These are phyloP conservation scores for Xylariaceae sp. DNA, from an alignment of 2,329 filamentous ascomycete species.

Conservation along the genomic window DNA sequence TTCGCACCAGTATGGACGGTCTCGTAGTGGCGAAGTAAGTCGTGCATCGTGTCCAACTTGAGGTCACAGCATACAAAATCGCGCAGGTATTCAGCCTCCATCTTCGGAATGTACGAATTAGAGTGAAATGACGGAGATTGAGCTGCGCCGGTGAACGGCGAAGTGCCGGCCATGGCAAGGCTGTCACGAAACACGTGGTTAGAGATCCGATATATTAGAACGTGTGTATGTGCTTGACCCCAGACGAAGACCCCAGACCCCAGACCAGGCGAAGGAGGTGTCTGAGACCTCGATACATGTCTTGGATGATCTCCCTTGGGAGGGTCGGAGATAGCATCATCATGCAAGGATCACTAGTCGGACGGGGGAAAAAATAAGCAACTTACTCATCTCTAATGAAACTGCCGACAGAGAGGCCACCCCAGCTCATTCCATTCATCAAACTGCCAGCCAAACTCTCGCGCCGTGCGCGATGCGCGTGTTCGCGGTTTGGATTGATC, in stretches of 20 bases:
- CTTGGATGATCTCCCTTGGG: neutral
- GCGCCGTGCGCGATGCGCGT: slow-evolving; percentile 51
- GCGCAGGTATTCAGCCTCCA: slow-evolving; percentile 96
- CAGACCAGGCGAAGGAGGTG: slow-evolving; percentile 10
- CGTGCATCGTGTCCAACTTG: slow-evolving; percentile 85
- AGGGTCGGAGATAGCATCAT: neutral
- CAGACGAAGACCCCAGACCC: slow-evolving; percentile 12
- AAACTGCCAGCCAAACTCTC: slow-evolving; percentile 60
- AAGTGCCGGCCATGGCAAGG: slow-evolving; percentile 92
- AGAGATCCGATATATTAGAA: slow-evolving; percentile 14
- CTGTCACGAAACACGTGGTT: slow-evolving; percentile 44
- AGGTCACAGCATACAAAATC: slow-evolving; percentile 94
- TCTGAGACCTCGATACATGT: slow-evolving; percentile 18
- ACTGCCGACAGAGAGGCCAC: slow-evolving; percentile 89
- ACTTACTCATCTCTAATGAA: slow-evolving; percentile 98
- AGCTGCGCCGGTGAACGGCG: slow-evolving; percentile 71
- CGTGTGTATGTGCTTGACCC: neutral
- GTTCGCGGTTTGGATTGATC: slow-evolving; percentile 58
- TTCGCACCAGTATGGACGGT: slow-evolving; percentile 78
- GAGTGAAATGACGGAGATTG: slow-evolving; percentile 96
- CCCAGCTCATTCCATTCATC: slow-evolving; percentile 91
- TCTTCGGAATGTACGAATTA: slow-evolving; percentile 90
- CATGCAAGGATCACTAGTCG: neutral
- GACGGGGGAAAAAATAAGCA: neutral
- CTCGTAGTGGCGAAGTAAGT: slow-evolving; percentile 93